Conservation (phyloP, 140 eudicot species). For the Eryngium alpinum region DNA sequence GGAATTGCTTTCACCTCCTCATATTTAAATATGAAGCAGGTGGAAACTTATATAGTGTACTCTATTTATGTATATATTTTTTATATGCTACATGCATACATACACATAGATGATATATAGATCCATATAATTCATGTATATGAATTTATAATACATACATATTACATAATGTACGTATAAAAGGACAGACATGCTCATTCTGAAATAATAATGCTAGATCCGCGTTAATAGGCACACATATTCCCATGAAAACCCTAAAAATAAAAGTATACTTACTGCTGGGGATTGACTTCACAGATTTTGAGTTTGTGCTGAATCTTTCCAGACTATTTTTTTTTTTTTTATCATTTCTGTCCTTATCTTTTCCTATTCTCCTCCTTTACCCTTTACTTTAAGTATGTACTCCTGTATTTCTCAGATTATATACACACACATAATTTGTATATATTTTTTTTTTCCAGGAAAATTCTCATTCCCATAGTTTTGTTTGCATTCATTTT, state of each 20-base stretch:
- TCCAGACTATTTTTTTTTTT: slow-evolving; percentile 10
- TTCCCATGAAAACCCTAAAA: slow-evolving; percentile 24
- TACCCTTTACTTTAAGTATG: neutral
- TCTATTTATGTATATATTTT: too few relatives aligned
- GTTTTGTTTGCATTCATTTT: neutral
- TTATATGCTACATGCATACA: neutral
- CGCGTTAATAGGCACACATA: slow-evolving; percentile 57
- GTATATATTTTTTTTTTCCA: neutral
- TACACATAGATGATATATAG: neutral
- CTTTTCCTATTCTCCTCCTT: neutral
- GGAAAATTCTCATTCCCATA: neutral
- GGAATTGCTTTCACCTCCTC: too few relatives aligned
- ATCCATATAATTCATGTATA: neutral
- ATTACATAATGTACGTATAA: slow-evolving; percentile 7
- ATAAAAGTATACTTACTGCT: slow-evolving; percentile 13
- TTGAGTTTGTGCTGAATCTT: slow-evolving; percentile 24
- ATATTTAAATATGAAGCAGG: too few relatives aligned
- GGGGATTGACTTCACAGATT: slow-evolving; percentile 49
- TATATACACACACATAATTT: too few relatives aligned
- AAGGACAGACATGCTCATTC: slow-evolving; percentile 75
- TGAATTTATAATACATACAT: too few relatives aligned
- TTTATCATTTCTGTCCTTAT: slow-evolving; percentile 8
- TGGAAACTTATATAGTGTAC: too few relatives aligned
- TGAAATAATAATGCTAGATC: slow-evolving; percentile 59
- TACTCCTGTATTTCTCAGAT: too few relatives aligned